Conservation (phyloP, 2,329 filamentous ascomycete species). For the Pseudogymnoascus sp. region DNA sequence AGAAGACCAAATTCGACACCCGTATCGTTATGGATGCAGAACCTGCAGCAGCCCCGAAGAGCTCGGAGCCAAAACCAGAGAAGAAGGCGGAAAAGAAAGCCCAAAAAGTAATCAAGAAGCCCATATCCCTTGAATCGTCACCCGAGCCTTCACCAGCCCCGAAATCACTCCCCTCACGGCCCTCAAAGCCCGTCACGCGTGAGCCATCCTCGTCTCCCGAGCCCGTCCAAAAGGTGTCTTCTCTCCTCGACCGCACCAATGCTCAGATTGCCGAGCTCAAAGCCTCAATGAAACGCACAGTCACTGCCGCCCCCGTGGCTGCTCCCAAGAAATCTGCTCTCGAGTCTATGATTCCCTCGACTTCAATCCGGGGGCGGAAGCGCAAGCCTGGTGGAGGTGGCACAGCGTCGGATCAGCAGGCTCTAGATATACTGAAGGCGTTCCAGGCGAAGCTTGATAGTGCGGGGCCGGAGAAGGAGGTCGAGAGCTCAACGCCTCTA, state of each 20-base stretch:
- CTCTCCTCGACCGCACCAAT: slow-evolving; percentile 61
- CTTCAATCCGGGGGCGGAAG: slow-evolving; percentile 64
- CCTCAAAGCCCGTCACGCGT: slow-evolving; percentile 28
- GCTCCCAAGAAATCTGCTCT: slow-evolving; percentile 60
- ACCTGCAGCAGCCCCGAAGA: slow-evolving; percentile 25
- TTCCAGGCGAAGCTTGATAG: slow-evolving; percentile 73
- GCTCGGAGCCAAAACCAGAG: slow-evolving; percentile 24
- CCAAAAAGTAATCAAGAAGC: slow-evolving; percentile 23
- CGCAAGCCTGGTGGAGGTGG: slow-evolving; percentile 52
- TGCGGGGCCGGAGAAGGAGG: slow-evolving; percentile 36
- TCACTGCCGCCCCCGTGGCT: slow-evolving; percentile 42
- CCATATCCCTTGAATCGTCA: slow-evolving; percentile 31
- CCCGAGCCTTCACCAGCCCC: slow-evolving; percentile 32
- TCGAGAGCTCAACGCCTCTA: slow-evolving; percentile 19
- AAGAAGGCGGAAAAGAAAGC: slow-evolving; percentile 30
- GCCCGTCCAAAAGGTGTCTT: slow-evolving; percentile 29
- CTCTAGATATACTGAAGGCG: slow-evolving; percentile 64
- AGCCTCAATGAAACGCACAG: slow-evolving; percentile 68
- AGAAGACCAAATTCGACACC: slow-evolving; percentile 74
- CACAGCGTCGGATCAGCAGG: slow-evolving; percentile 50
- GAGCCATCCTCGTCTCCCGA: slow-evolving; percentile 31
- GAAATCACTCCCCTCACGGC: slow-evolving; percentile 23
- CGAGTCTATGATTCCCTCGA: slow-evolving; percentile 67
- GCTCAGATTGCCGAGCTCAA: slow-evolving; percentile 76
- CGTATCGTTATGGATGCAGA: slow-evolving; percentile 59